Evolutionary conservation across 768 basidiomycete genomes (phyloP).

Genomic region (Hydnomerulius pinastri): DNA sequence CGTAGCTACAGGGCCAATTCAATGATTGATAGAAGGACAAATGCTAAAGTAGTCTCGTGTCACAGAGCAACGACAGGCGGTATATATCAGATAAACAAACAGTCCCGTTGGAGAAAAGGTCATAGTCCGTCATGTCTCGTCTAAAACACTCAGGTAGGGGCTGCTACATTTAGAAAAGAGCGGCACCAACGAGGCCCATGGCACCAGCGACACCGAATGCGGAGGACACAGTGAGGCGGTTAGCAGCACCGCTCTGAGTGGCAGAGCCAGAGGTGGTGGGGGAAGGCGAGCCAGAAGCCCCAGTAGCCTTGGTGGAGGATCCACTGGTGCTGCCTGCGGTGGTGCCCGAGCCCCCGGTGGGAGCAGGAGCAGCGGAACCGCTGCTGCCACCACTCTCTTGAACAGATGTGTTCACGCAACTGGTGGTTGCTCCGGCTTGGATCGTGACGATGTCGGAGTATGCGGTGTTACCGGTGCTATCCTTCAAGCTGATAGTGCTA

Average conservation of each 20-base stretch:
- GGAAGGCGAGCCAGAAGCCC: slow-evolving; percentile 20
- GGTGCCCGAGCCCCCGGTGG: slow-evolving; percentile 7
- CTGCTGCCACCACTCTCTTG: slow-evolving; percentile 10
- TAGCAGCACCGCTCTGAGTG: slow-evolving; percentile 34
- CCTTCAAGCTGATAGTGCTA: slow-evolving; percentile 61
- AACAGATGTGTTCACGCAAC: slow-evolving; percentile 29
- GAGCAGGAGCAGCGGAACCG: slow-evolving; percentile 1
- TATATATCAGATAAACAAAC: slow-evolving; percentile 21
- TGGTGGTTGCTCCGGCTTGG: slow-evolving; percentile 32
- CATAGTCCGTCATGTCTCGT: slow-evolving; percentile 19
- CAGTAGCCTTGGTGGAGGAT: slow-evolving; percentile 2
- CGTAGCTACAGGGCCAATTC: slow-evolving; percentile 22
- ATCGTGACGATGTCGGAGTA: slow-evolving; percentile 57
- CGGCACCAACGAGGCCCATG: slow-evolving; percentile 53
- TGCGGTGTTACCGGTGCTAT: slow-evolving; percentile 51
- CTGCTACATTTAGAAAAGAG: slow-evolving; percentile 40
- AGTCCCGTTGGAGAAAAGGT: slow-evolving; percentile 8
- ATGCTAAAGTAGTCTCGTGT: slow-evolving; percentile 1
- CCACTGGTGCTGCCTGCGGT: background rate
- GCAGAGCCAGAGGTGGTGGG: slow-evolving; percentile 24
- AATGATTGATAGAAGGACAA: slow-evolving; percentile 5
- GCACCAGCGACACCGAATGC: slow-evolving; percentile 48
- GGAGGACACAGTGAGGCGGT: slow-evolving; percentile 28
- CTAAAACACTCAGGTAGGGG: background rate
- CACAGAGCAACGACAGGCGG: slow-evolving; percentile 17